Conservation (phyloP, 2,329 filamentous ascomycete genomes). For the Fusarium scirpi region DNA sequence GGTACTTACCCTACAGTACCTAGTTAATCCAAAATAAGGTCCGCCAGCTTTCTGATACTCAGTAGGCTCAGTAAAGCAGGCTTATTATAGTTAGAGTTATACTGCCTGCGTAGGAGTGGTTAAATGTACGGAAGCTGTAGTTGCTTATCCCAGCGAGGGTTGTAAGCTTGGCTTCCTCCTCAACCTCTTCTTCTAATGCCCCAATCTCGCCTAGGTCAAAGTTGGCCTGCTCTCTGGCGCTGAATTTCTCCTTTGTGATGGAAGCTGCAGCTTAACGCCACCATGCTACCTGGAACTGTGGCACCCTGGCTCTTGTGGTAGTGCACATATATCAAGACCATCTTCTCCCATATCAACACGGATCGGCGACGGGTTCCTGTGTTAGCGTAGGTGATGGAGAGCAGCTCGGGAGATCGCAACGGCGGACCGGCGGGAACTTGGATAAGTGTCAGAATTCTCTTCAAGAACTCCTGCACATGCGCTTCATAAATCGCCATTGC, state of each 20-base stretch:
- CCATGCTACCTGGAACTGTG: too few relatives aligned
- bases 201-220: neutral
- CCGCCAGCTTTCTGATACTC: neutral
- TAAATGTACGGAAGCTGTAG: neutral
- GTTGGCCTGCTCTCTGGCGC: neutral
- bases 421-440: neutral
- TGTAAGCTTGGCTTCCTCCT: neutral
- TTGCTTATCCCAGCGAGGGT: neutral
- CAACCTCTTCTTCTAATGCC: neutral
- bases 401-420: neutral
- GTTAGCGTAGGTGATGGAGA: neutral
- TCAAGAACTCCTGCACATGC: neutral
- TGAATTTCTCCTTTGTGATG: neutral
- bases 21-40: neutral
- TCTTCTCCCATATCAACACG: neutral
- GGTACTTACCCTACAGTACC: neutral
- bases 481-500: neutral
- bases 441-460: neutral
- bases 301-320: neutral
- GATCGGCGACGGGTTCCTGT: neutral
- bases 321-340: neutral
- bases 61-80: neutral
- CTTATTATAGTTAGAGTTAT: neutral
- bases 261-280: too few relatives aligned
- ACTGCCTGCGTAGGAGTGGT: neutral